Percentiles rank a stretch among this genome's conserved stretches.
Conservation (phyloP, 805 yeast species). For the Cyberlindnera meyerae region DNA sequence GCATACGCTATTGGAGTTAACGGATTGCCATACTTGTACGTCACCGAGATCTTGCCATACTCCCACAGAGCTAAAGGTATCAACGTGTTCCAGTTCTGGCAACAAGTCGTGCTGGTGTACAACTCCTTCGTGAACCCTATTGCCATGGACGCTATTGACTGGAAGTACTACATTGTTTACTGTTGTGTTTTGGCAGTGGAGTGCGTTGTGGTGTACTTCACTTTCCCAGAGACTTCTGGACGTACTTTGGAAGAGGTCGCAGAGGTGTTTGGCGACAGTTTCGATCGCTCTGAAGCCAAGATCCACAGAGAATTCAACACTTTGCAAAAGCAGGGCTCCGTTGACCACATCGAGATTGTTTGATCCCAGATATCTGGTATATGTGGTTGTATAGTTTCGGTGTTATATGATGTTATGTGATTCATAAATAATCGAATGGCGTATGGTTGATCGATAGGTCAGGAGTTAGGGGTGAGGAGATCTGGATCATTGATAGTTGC, state of each 20-base stretch:
- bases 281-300: slow-evolving; percentile 4
- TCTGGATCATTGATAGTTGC: too few species aligned
- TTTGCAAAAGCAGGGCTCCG: neutral
- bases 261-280: slow-evolving; percentile 26
- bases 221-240: slow-evolving; percentile 34
- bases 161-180: slow-evolving; percentile 33
- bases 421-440: too few species aligned
- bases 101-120: slow-evolving; percentile 20
- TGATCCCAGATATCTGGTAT: too few species aligned
- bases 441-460: too few species aligned
- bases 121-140: slow-evolving; percentile 33
- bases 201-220: slow-evolving; percentile 25
- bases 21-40: slow-evolving; percentile 41
- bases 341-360: slow-evolving; percentile 7
- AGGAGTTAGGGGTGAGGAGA: too few species aligned
- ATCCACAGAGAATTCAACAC: slow-evolving; percentile 2
- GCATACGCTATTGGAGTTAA: slow-evolving; percentile 37
- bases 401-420: too few species aligned
- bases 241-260: slow-evolving; percentile 35
- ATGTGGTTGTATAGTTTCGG: too few species aligned
- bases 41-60: slow-evolving; percentile 36
- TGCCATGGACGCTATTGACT: slow-evolving; percentile 31
- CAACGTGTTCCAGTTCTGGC: slow-evolving; percentile 10
- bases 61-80: slow-evolving; percentile 25
- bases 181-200: slow-evolving; percentile 28